Conservation (phyloP, 257 asterid genomes). For the Jasminum sambac region DNA sequence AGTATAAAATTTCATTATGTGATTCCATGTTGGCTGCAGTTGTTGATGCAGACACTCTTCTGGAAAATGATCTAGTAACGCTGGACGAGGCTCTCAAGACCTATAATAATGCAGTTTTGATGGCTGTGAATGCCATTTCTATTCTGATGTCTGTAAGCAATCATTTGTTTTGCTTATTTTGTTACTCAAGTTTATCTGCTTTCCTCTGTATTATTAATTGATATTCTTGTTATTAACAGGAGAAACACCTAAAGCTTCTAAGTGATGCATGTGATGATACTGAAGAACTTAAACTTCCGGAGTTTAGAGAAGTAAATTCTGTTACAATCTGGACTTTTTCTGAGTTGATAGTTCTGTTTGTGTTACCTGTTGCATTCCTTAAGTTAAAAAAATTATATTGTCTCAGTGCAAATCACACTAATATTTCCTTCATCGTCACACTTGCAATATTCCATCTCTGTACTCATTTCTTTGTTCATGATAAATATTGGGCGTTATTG, state of each 20-base stretch:
- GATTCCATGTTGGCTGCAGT: constrained; percentile 50
- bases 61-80: constrained; percentile 82
- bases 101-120: constrained; percentile 75
- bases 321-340: constrained; percentile 8
- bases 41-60: constrained; percentile 87
- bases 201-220: constrained; percentile 17
- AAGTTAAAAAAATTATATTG: not conserved
- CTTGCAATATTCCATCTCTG: not conserved
- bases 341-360: not conserved
- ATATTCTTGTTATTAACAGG: constrained; percentile 49
- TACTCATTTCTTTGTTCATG: constrained; percentile 9
- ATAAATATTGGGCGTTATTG: not conserved
- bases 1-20: constrained; percentile 12
- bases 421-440: not conserved
- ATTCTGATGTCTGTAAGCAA: constrained; percentile 69
- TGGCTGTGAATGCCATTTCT: constrained; percentile 86
- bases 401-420: not conserved
- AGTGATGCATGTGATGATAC: constrained; percentile 38
- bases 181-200: constrained; percentile 17
- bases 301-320: constrained; percentile 54
- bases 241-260: constrained; percentile 55
- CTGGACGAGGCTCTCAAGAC: constrained; percentile 91
- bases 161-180: constrained; percentile 17
- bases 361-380: not conserved
- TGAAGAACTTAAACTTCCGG: constrained; percentile 58